Conservation (phyloP, 1,139 yeast species). For the Candida glucosophila region DNA sequence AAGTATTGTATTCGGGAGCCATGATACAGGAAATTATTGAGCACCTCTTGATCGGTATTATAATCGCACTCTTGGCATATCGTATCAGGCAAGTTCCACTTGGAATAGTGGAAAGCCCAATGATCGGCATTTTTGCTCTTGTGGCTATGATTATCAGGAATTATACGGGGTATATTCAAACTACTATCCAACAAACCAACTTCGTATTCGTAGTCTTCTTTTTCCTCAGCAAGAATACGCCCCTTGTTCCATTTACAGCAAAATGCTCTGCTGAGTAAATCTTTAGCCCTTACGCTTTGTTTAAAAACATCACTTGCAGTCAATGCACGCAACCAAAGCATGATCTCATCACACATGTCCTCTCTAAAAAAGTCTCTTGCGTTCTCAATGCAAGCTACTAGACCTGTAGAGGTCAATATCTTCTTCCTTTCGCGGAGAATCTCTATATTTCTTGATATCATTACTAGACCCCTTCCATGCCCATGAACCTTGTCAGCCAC, state of each 20-base stretch:
- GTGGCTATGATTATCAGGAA: conserved; percentile 5
- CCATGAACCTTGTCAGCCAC: conserved; percentile 56
- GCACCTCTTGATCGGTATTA: conserved; percentile 21
- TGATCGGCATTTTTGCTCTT: conserved; percentile 13
- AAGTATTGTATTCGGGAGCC: conserved; percentile 79
- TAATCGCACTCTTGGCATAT: conserved; percentile 41
- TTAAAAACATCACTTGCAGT: conserved; percentile 49
- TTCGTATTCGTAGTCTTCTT: conserved; percentile 13
- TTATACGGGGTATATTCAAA: conserved; percentile 28
- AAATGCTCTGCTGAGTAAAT: conserved; percentile 47
- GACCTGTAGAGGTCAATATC: conserved; percentile 49
- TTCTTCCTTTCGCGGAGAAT: conserved; percentile 47
- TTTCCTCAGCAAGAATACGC: conserved; percentile 10
- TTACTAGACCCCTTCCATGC: conserved; percentile 63
- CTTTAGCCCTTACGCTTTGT: conserved; percentile 38
- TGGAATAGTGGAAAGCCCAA: conserved; percentile 30
- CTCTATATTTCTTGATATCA: conserved; percentile 44
- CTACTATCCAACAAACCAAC: conserved; percentile 25
- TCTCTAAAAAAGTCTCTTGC: conserved; percentile 69
- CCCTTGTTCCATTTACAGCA: conserved; percentile 51
- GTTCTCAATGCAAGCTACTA: conserved; percentile 59
- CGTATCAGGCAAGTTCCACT: conserved; percentile 34
- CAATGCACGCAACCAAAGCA: conserved; percentile 57
- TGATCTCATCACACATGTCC: conserved; percentile 69
- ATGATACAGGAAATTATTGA: conserved; percentile 20